Evolutionary conservation across 257 asterid genomes (phyloP), one percentile per base, ranked within the genome.

Genomic region (Ajuga chamaepitys): DNA sequence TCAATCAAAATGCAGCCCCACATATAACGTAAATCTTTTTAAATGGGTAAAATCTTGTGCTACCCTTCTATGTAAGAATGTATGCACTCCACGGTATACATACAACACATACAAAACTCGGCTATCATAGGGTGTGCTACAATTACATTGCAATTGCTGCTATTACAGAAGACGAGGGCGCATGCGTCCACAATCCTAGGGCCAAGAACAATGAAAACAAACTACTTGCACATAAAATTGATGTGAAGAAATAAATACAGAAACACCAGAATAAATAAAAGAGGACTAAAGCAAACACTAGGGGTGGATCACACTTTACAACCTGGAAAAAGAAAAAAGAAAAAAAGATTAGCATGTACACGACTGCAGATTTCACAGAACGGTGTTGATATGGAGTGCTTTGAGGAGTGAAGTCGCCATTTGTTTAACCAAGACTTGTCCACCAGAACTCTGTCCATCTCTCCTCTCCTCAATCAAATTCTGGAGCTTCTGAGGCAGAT

Each of bases 331-430:
- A 41, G 16, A 54, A 22, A 7, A 4, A 41, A 13, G 10, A 10
- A 16, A 45, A 62, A 64, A 17, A 48, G 50, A 40, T 5, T 13
- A 47, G 11, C 30, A 14, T 17, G 35, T 26, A 50, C 32, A 44
- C 7, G 18, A 47, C 10, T 71, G 11, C 7, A 0, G 42, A 42
- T 48, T 61, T 86, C 73, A 94, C 83, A 94, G 75, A 71, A 89
- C 99, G 0, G 99, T 93, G 79, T 84, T 89, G 74, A 94, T 88
- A 64, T 94, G 95, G 58, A 94, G 99, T 50, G 97, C 96, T 78
- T 94, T 94, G 66, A 88, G 99, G 73, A 94, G 81, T 38, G 98
- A 94, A 45, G 99, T 94, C 1, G 99, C 99, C 99, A 94, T 86
- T 80, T 94, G 99, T 62, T 94, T 94, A 26, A 94, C 99, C 81